Evolutionary conservation across 1,284 basidiomycete genomes (phyloP).

Genomic region (Rugosomyces carneus): DNA sequence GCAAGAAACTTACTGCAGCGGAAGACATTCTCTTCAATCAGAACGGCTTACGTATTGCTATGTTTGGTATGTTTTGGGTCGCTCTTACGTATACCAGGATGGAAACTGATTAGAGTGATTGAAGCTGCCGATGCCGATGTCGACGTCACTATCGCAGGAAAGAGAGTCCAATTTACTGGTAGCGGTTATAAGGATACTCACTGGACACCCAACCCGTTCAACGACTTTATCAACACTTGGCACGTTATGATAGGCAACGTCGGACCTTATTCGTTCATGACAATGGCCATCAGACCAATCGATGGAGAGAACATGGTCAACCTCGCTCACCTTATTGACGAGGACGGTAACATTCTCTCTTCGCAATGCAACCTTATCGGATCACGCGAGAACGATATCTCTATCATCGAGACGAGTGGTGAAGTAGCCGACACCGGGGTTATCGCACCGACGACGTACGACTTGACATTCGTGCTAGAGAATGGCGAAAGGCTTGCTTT

Average conservation of each 20-base stretch:
- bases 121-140: conserved; percentile 6
- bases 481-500: conserved; percentile 10
- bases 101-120: neutral
- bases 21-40: conserved; percentile 11
- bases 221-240: conserved; percentile 14
- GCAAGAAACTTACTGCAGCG: conserved; percentile 7
- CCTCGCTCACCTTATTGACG: conserved; percentile 12
- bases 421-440: conserved; percentile 10
- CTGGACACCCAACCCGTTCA: conserved; percentile 14
- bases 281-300: conserved; percentile 11
- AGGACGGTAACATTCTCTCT: conserved; percentile 10
- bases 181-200: conserved; percentile 15
- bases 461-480: conserved; percentile 11
- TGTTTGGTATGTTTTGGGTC: conserved; percentile 5
- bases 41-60: conserved; percentile 14
- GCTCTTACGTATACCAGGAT: neutral
- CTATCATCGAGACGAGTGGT: conserved; percentile 10
- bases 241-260: conserved; percentile 15
- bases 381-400: conserved; percentile 12
- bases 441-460: conserved; percentile 11
- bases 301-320: conserved; percentile 13
- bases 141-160: conserved; percentile 8
- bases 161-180: conserved; percentile 9
- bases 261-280: conserved; percentile 15
- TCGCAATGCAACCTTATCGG: conserved; percentile 16